phyloP scores from a whole-genome alignment of 257 asterid genomes.

The Przewalskia tangutica region DNA sequence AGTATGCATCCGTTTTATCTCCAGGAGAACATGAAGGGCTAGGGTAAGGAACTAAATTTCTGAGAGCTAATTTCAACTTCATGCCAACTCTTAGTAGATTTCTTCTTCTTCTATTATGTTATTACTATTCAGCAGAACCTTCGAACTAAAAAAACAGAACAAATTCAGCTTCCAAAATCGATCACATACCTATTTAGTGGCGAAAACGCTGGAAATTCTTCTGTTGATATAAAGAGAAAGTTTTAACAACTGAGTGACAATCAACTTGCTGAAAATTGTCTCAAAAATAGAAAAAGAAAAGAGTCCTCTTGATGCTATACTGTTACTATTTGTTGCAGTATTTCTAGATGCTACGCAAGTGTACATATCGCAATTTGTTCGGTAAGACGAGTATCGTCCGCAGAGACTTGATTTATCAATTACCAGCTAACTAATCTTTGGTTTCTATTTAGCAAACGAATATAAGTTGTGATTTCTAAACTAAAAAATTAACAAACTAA shows the following conservation, averaged over 20 bases:
- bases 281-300: background rate
- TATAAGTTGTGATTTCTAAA: no score
- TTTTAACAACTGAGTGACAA: background rate
- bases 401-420: no score
- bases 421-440: no score
- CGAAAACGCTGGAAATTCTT: background rate
- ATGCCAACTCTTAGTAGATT: background rate
- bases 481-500: no score
- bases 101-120: background rate
- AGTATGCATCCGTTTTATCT: slow-evolving; percentile 77
- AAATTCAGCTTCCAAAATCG: background rate
- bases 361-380: no score
- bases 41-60: slow-evolving; percentile 51
- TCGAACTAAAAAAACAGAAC: background rate
- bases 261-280: background rate
- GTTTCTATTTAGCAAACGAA: no score
- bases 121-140: background rate
- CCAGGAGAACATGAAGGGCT: slow-evolving; percentile 84
- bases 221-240: background rate
- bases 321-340: background rate
- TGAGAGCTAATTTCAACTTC: background rate
- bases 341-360: no score
- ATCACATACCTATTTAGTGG: background rate
- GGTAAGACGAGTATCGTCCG: no score
- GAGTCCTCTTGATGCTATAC: background rate